Conservation (phyloP, 345 rosid species). For the Eutrema heterophyllum region DNA sequence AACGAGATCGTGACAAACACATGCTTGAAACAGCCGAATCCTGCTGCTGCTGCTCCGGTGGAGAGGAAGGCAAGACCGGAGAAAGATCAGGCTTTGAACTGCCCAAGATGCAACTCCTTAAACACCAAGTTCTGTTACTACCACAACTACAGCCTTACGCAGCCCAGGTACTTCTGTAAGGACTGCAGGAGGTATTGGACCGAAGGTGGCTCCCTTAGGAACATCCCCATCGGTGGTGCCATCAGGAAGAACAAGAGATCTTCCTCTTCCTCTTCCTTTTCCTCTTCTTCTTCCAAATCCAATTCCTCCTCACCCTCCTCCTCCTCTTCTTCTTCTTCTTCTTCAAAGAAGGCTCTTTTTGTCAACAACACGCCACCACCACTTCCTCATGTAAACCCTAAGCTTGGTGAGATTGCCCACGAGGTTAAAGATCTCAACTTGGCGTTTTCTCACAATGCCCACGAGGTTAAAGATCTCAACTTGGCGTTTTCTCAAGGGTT, state of each 20-base stretch:
- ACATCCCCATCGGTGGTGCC: conserved; percentile 95
- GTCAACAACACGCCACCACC: conserved; percentile 40
- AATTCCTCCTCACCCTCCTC: conserved; percentile 38
- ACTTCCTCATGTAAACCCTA: conserved; percentile 37
- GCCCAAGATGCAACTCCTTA: conserved; percentile 80
- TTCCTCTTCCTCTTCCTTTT: conserved; percentile 34
- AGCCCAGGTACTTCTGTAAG: conserved; percentile 88
- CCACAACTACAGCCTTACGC: conserved; percentile 81
- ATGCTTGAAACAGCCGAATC: conserved; percentile 35
- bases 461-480: conserved; percentile 75
- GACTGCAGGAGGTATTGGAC: conserved; percentile 95
- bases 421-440: conserved; percentile 63
- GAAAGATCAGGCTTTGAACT: conserved; percentile 60
- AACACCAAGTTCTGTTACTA: conserved; percentile 93
- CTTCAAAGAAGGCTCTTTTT: conserved; percentile 42
- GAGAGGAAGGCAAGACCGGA: conserved; percentile 71
- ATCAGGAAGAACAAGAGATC: conserved; percentile 89
- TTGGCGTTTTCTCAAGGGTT: conserved; percentile 51
- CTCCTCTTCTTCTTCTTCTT: no score
- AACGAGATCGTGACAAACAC: conserved; percentile 73
- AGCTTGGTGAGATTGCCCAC: conserved; percentile 33
- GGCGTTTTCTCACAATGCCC: conserved; percentile 33
- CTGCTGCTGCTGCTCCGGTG: conserved; percentile 3
- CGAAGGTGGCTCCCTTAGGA: conserved; percentile 89
- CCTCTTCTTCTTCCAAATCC: conserved; percentile 31